These are phyloP conservation scores for Globisporangium lucens DNA, from an alignment of 352 stramenopile genomes.

Conservation along the genomic window DNA sequence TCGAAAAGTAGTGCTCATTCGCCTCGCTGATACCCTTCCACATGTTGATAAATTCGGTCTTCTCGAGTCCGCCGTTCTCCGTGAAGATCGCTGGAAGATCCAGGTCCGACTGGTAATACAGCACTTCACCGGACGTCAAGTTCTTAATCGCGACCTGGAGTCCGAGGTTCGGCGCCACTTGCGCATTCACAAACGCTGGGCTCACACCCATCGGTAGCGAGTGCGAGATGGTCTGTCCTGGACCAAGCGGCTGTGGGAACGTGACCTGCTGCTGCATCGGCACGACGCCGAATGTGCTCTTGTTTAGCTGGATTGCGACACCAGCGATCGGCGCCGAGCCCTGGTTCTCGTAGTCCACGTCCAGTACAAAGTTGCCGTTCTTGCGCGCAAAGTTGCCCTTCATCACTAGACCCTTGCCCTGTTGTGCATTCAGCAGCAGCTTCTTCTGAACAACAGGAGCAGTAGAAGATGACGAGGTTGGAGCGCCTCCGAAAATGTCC, in stretches of 20 bases:
- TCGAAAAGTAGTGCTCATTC: slow-evolving; percentile 93
- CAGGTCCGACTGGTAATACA: slow-evolving; percentile 96
- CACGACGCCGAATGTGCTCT: slow-evolving; percentile 96
- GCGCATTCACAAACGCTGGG: slow-evolving; percentile 70
- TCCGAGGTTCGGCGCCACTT: slow-evolving; percentile 65
- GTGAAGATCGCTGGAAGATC: slow-evolving; percentile 90
- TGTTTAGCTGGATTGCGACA: slow-evolving; percentile 97
- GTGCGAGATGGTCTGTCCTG: slow-evolving; percentile 76
- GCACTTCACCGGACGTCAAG: slow-evolving; percentile 89
- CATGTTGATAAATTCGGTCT: slow-evolving; percentile 91
- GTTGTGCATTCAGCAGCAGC: slow-evolving; percentile 66
- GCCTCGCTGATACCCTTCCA: slow-evolving; percentile 96
- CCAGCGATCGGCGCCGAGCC: slow-evolving; percentile 81
- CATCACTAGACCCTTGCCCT: slow-evolving; percentile 91
- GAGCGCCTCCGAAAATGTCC: slow-evolving; percentile 82
- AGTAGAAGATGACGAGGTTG: slow-evolving; percentile 31
- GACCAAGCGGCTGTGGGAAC: slow-evolving; percentile 59
- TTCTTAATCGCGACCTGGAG: slow-evolving; percentile 98
- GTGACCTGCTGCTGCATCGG: slow-evolving; percentile 90
- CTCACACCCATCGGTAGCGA: slow-evolving; percentile 78
- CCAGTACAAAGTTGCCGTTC: slow-evolving; percentile 61
- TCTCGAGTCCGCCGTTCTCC: slow-evolving; percentile 85
- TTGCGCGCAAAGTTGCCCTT: slow-evolving; percentile 66
- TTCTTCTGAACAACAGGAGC: slow-evolving; percentile 56
- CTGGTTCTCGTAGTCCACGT: slow-evolving; percentile 88